Evolutionary conservation across 176 grass and related monocot species (phyloP).

Genomic region (Avena atlantica): DNA sequence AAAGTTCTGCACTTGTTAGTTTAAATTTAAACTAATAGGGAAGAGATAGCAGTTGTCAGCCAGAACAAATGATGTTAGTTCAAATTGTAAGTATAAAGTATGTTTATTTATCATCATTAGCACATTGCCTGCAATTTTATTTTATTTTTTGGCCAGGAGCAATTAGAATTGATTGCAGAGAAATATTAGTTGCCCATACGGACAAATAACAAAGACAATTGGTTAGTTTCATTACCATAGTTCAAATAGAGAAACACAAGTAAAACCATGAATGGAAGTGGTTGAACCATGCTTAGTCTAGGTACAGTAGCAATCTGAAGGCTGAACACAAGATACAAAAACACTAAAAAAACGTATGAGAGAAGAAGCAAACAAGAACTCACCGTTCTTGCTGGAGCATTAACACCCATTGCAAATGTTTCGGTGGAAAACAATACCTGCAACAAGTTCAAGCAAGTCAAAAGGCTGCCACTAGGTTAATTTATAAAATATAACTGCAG

Average conservation of each 20-base stretch:
- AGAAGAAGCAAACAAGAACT: conserved; percentile 42
- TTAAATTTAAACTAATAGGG: not conserved
- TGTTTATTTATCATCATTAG: conserved; percentile 1
- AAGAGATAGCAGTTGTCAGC: not conserved
- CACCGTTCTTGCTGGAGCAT: conserved; percentile 95
- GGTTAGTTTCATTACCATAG: not conserved
- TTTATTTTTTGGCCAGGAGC: not conserved
- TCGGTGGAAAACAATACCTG: conserved; percentile 97
- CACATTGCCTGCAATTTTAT: not conserved
- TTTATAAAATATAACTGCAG: not conserved
- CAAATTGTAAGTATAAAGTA: not conserved
- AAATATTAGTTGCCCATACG: not conserved
- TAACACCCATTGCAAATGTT: conserved; percentile 99
- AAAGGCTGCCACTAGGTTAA: conserved; percentile 16
- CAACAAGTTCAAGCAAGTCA: conserved; percentile 47
- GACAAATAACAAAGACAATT: not conserved
- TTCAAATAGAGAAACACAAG: conserved; percentile 19
- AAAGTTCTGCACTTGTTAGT: not conserved
- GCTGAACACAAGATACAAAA: conserved; percentile 26
- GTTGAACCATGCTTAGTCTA: not conserved
- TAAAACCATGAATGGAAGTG: conserved; percentile 12
- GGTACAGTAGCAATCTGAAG: not conserved
- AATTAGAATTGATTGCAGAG: conserved; percentile 1
- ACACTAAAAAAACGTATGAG: conserved; percentile 21
- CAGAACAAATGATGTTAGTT: conserved; percentile 24